Evolutionary conservation across 495 filamentous ascomycete genomes (phyloP), one percentile per base, ranked within the genome.

Genomic region (Platismatia glauca): DNA sequence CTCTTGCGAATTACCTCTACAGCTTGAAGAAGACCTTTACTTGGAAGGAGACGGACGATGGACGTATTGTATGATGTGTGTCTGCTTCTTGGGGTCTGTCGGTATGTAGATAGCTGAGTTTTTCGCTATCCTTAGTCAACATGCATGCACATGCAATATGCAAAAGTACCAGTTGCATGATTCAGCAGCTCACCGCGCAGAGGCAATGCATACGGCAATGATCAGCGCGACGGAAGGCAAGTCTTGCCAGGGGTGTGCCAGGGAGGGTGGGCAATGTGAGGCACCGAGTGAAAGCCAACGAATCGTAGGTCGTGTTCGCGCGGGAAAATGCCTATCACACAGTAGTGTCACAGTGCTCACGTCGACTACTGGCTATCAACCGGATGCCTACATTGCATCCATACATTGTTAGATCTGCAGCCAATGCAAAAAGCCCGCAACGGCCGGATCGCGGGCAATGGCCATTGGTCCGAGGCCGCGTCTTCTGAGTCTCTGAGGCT

Each of bases 391-490:
- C 50, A 56, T 33, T 56, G 24, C 50, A 56, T 35, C 35, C 31
- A 58, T 18, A 39, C 55, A 57, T 53, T n/a, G n/a, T n/a, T 16
- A 50, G 55, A 55, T 33, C 48, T 41, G 41, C 39, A 37, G 44
- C 55, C 61, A 63, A 50, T 39, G 37, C 55, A 57, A 33, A 43
- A 46, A 63, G 57, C n/a, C 55, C 61, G 55, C 61, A 57, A 63
- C 43, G 55, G 61, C 58, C 53, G 41, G 61, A 63, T 46, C 31
- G 29, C 24, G 27, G 61, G 43, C 57, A 27, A 33, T 33, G 8
- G 50, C n/a, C 50, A 53, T n/a, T 61, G 55, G 55, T 50, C 48
- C 55, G 61, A 57, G 31, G 61, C 55, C 39, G 31, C 20, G 20
- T 31, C n/a, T 39, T 38, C 39, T 43, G 55, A 52, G 50, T n/a